Evolutionary conservation across 2,329 filamentous ascomycete species (phyloP).

Genomic region (Thyridium curvatum): DNA sequence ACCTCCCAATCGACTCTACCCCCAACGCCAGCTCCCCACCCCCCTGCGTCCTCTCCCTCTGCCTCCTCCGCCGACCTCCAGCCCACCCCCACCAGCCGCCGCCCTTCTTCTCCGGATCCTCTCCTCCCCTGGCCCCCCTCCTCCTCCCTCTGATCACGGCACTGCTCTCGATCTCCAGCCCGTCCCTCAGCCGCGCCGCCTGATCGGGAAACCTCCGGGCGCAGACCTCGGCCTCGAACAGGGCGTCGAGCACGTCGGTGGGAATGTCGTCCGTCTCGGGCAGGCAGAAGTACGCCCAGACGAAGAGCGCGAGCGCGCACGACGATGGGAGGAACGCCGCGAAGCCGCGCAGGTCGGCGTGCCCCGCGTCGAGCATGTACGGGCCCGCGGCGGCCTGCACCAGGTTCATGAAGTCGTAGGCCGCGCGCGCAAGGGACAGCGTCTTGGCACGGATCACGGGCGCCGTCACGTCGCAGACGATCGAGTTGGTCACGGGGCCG

Average conservation of each 20-base stretch:
- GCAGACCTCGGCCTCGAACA: conserved; percentile 7
- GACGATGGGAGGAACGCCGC: conserved; percentile 9
- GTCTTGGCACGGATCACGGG: conserved; percentile 12
- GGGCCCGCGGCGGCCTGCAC: conserved; percentile 11
- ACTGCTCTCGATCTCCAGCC: too few relatives aligned
- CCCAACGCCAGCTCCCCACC: too few relatives aligned
- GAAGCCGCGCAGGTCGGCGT: conserved; percentile 10
- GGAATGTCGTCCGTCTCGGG: conserved; percentile 11
- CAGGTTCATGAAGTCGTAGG: conserved; percentile 10
- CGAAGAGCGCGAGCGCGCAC: conserved; percentile 5
- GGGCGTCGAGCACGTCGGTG: conserved; percentile 11
- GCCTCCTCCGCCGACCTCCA: conserved; percentile 43
- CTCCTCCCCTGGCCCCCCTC: too few relatives aligned
- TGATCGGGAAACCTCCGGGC: conserved; percentile 4
- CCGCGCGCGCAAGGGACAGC: conserved; percentile 8
- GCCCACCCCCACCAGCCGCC: conserved; percentile 45
- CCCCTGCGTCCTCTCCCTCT: conserved; percentile 12
- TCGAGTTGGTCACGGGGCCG: conserved; percentile 10
- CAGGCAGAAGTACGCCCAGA: conserved; percentile 9
- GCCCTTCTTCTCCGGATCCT: too few relatives aligned
- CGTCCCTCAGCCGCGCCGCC: conserved; percentile 2
- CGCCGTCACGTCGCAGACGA: conserved; percentile 11
- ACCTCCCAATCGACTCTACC: too few relatives aligned
- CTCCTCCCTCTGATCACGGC: too few relatives aligned
- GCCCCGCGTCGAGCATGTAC: conserved; percentile 11